These are phyloP conservation scores for Dioscorea zingiberensis DNA, from an alignment of 106 monocot genomes.

Conservation along the genomic window DNA sequence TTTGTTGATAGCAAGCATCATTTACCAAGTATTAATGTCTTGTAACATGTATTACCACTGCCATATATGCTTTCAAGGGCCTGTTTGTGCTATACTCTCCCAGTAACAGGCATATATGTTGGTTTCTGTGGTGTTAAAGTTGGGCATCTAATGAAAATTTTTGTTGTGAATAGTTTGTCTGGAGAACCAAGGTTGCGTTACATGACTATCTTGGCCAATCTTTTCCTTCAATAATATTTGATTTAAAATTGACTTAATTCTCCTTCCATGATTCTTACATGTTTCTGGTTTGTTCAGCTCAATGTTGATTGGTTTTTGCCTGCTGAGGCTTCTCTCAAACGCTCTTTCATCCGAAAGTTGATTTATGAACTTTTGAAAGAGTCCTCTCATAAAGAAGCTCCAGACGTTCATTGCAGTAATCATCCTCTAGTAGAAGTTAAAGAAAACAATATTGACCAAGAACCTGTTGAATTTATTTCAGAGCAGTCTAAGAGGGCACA, in stretches of 20 bases:
- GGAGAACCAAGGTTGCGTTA: not conserved
- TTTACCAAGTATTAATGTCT: too few relatives aligned
- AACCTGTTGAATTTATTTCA: slow-evolving; percentile 21
- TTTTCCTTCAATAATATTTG: not conserved
- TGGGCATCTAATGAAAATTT: not conserved
- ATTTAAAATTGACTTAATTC: not conserved
- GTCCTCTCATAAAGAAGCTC: slow-evolving; percentile 12
- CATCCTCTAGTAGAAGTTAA: slow-evolving; percentile 1
- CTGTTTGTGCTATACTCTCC: not conserved
- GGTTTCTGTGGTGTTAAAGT: not conserved
- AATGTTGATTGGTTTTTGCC: slow-evolving; percentile 69
- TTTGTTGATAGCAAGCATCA: too few relatives aligned
- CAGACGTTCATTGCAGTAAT: slow-evolving; percentile 3
- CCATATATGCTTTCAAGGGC: not conserved
- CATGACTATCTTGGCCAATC: not conserved
- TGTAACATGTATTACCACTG: too few relatives aligned
- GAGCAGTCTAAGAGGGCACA: slow-evolving; percentile 12
- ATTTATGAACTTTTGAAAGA: slow-evolving; percentile 48
- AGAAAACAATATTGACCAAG: slow-evolving; percentile 16
- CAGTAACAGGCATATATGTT: not conserved
- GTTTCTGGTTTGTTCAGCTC: slow-evolving; percentile 34
- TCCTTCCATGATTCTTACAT: not conserved
- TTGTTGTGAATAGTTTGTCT: not conserved
- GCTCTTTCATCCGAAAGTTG: slow-evolving; percentile 53
- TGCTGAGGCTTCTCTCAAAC: slow-evolving; percentile 74